phyloP scores from a whole-genome alignment of 2,329 filamentous ascomycete genomes.

The Colletotrichum sp. region DNA sequence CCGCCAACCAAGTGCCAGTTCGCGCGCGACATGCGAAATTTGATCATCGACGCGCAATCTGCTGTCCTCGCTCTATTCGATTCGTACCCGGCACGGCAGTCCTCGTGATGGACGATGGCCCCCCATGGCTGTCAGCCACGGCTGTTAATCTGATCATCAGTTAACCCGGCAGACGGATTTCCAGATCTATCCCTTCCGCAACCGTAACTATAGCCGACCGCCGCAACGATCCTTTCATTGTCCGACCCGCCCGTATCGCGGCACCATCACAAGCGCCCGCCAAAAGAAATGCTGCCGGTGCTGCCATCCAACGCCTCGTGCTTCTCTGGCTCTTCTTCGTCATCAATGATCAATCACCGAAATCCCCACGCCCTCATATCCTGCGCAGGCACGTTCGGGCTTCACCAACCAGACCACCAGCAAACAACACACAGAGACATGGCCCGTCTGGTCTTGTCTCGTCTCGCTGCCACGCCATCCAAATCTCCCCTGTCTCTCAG shows the following conservation, averaged over 20 bases:
- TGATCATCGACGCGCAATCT: not conserved
- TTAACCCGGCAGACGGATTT: not conserved
- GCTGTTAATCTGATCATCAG: not conserved
- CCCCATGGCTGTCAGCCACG: not conserved
- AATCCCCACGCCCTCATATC: not conserved
- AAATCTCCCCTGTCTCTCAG: not conserved
- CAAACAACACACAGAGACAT: not conserved
- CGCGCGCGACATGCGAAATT: not conserved
- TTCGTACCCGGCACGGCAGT: not conserved
- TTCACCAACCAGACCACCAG: not conserved
- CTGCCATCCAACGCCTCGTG: not conserved
- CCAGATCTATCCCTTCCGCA: not conserved
- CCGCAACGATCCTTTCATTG: not conserved
- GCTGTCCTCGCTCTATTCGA: not conserved
- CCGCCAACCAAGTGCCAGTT: not conserved
- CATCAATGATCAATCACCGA: not conserved
- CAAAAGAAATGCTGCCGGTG: not conserved
- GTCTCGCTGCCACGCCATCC: conserved; percentile 8
- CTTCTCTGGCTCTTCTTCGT: not conserved
- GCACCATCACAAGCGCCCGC: not conserved
- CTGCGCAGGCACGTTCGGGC: not conserved
- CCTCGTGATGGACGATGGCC: not conserved
- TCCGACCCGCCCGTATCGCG: not conserved
- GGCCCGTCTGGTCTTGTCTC: conserved; percentile 1
- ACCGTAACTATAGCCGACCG: not conserved